Evolutionary conservation across 2,329 filamentous ascomycete genomes (phyloP), one percentile per base, ranked within the genome.

Genomic region (Cercospora sesami): DNA sequence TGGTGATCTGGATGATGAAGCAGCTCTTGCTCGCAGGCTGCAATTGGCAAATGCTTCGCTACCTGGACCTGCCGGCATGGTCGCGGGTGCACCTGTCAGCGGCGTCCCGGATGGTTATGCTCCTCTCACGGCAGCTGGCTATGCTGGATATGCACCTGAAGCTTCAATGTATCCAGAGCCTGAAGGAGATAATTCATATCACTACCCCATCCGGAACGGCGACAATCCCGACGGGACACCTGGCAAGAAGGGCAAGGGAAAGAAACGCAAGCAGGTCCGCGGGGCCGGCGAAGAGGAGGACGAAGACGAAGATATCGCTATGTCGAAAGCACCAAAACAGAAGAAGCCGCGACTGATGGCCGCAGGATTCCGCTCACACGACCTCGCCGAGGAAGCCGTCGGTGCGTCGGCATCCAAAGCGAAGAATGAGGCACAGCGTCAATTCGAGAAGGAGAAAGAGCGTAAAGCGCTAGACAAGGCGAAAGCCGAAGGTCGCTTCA

Each of bases 371-470:
- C 69, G 71, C 14, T 76, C 74, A 3, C 71, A 70, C 21, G 76
- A 78, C 63, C 69, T 78, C 10, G 76, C 74, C 28, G 74, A 77
- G 18, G 64, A 68, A 18, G 70, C 71, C 3, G 68, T 68, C 18
- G 72, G 69, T 14, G 61, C 75, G 4, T 67, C 67, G 28, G 69
- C 73, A 1, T 71, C 71, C 45, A 75, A 73, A 23, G 73, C 78
- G 71, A 83, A 81, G 73, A 83, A 78, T 53, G 79, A 80, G 28
- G 80, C 82, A 9, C 81, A 81, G 9, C 78, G 81, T 58, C 80
- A 85, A 65, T 85, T 82, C 66, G 80, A 83, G 68, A 81, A 81
- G 63, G 80, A 83, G 70, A 79, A 83, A 57, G 79, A 84, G 70
- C 74, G 75, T 7, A 79, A 78, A 59, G 77, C 78, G 1, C 71